Conservation (phyloP, 2,329 filamentous ascomycete species). For the Setomelanomma holmii region DNA sequence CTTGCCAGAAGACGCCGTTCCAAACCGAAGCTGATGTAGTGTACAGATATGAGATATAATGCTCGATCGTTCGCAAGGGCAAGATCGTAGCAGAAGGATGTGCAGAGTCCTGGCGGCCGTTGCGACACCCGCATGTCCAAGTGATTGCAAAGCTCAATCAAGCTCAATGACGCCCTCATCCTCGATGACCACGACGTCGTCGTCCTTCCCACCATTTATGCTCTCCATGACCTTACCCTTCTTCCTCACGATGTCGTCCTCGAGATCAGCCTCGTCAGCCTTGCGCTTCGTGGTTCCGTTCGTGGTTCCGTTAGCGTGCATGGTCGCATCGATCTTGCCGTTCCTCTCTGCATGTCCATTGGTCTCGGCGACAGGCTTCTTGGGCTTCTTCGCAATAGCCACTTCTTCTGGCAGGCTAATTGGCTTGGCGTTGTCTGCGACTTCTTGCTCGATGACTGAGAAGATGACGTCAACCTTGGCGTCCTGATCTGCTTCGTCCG, state of each 20-base stretch:
- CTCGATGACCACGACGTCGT: slow-evolving; percentile 46
- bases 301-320: slow-evolving; percentile 35
- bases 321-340: slow-evolving; percentile 13
- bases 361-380: slow-evolving; percentile 33
- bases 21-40: not conserved
- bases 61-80: not conserved
- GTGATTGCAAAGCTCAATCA: slow-evolving; percentile 23
- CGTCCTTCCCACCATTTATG: slow-evolving; percentile 22
- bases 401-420: slow-evolving; percentile 58
- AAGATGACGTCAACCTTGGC: slow-evolving; percentile 83
- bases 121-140: too few relatives aligned
- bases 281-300: slow-evolving; percentile 51
- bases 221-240: slow-evolving; percentile 49
- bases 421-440: slow-evolving; percentile 58
- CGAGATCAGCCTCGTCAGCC: slow-evolving; percentile 51
- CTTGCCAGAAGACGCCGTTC: slow-evolving; percentile 3
- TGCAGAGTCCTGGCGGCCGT: too few relatives aligned
- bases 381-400: slow-evolving; percentile 58
- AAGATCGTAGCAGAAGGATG: not conserved
- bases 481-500: slow-evolving; percentile 81
- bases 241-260: slow-evolving; percentile 47
- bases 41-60: not conserved
- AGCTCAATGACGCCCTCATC: slow-evolving; percentile 49
- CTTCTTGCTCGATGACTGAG: slow-evolving; percentile 65
- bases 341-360: slow-evolving; percentile 36